Evolutionary conservation across 176 grass and related monocot genomes (phyloP).

Genomic region (Avena sativa): DNA sequence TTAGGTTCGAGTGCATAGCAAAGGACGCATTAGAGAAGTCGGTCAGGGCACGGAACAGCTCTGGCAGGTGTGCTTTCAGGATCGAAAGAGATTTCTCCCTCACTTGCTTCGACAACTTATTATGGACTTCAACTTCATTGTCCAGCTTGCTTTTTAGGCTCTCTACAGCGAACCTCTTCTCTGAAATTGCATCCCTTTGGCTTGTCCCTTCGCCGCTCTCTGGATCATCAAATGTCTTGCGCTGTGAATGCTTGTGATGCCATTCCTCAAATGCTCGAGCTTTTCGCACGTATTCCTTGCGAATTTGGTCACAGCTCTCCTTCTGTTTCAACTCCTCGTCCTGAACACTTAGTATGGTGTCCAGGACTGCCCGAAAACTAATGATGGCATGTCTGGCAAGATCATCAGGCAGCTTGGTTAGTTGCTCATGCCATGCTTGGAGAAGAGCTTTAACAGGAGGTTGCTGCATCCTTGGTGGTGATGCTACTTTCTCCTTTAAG

Average conservation of each 20-base stretch:
- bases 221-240: slow-evolving; percentile 53
- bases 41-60: slow-evolving; percentile 77
- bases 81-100: slow-evolving; percentile 85
- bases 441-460: slow-evolving; percentile 82
- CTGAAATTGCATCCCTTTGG: slow-evolving; percentile 69
- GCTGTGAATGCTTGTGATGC: slow-evolving; percentile 72
- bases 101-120: slow-evolving; percentile 80
- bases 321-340: slow-evolving; percentile 96
- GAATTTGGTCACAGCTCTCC: slow-evolving; percentile 60
- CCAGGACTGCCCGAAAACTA: slow-evolving; percentile 82
- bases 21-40: slow-evolving; percentile 68
- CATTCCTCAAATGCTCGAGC: slow-evolving; percentile 89
- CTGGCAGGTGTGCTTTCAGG: slow-evolving; percentile 83
- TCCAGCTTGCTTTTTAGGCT: slow-evolving; percentile 80
- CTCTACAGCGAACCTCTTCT: slow-evolving; percentile 70
- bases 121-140: slow-evolving; percentile 59
- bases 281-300: slow-evolving; percentile 70
- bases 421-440: slow-evolving; percentile 78
- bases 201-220: slow-evolving; percentile 50
- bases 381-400: slow-evolving; percentile 72
- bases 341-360: slow-evolving; percentile 78
- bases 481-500: slow-evolving; percentile 93
- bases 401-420: slow-evolving; percentile 80
- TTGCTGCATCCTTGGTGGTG: slow-evolving; percentile 70
- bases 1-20: slow-evolving; percentile 77